Percentiles rank a stretch among this genome's conserved stretches.
phyloP scores from a whole-genome alignment of 305 asterid species.

The Lippia alba region DNA sequence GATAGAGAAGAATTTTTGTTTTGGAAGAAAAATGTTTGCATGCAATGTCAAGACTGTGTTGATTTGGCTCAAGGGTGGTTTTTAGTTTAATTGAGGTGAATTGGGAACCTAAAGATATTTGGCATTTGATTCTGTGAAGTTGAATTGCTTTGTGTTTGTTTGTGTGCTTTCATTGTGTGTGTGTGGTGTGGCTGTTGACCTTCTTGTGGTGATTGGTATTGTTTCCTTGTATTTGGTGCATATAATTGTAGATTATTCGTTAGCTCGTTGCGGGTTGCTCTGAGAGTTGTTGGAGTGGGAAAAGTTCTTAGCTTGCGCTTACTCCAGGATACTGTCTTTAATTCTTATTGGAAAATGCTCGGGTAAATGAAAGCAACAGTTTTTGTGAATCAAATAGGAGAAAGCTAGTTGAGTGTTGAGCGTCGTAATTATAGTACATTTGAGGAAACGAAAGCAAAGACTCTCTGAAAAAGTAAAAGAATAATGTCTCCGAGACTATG shows the following conservation, averaged over 20 bases:
- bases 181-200: slow-evolving; percentile 7
- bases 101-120: slow-evolving; percentile 25
- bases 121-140: slow-evolving; percentile 23
- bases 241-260: neutral
- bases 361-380: slow-evolving; percentile 1
- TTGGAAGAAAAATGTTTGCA: slow-evolving; percentile 42
- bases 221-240: slow-evolving; percentile 18
- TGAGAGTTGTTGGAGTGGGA: neutral
- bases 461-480: neutral
- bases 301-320: slow-evolving; percentile 4
- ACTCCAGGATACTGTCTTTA: neutral
- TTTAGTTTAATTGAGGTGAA: slow-evolving; percentile 28
- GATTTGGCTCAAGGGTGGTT: slow-evolving; percentile 18
- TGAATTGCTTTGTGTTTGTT: slow-evolving; percentile 22
- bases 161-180: slow-evolving; percentile 10
- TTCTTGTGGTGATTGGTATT: slow-evolving; percentile 8
- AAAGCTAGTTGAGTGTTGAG: too few species aligned
- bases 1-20: neutral
- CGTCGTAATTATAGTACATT: too few species aligned
- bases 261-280: slow-evolving; percentile 11
- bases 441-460: slow-evolving; percentile 5
- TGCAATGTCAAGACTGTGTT: slow-evolving; percentile 40
- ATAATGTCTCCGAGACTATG: too few species aligned
- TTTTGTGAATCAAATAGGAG: too few species aligned
- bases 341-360: neutral